phyloP scores from a whole-genome alignment of 2,329 filamentous ascomycete species.

The Xylaria sp. region DNA sequence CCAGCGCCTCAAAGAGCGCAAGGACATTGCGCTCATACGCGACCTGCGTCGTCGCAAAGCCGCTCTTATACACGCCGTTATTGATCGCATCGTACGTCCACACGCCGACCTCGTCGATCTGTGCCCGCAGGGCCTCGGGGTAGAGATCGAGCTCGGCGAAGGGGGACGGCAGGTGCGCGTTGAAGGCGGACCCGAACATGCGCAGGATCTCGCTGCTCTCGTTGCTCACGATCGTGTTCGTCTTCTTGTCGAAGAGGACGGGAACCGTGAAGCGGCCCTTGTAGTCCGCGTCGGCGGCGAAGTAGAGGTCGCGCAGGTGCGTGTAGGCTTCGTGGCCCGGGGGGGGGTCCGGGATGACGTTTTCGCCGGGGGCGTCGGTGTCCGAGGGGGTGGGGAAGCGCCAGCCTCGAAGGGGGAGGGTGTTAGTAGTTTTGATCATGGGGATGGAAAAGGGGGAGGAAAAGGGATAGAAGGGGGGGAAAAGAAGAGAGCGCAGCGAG shows the following conservation, averaged over 20 bases:
- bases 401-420: slow-evolving; percentile 55
- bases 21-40: slow-evolving; percentile 73
- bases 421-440: slow-evolving; percentile 10
- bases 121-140: slow-evolving; percentile 54
- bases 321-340: slow-evolving; percentile 64
- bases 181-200: slow-evolving; percentile 80
- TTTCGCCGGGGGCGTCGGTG: slow-evolving; percentile 49
- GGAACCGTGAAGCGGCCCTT: slow-evolving; percentile 81
- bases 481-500: too few relatives aligned
- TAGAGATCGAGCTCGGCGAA: slow-evolving; percentile 61
- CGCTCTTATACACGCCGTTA: slow-evolving; percentile 68
- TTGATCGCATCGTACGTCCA: slow-evolving; percentile 77
- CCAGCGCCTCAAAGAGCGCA: slow-evolving; percentile 69
- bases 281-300: slow-evolving; percentile 66
- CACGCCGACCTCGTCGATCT: slow-evolving; percentile 71
- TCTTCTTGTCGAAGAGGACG: slow-evolving; percentile 74
- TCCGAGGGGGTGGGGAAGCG: slow-evolving; percentile 67
- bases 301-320: slow-evolving; percentile 75
- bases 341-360: slow-evolving; percentile 62
- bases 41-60: slow-evolving; percentile 77
- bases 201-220: slow-evolving; percentile 90
- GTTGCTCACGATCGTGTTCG: slow-evolving; percentile 76
- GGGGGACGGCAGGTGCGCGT: slow-evolving; percentile 59
- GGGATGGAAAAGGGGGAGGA: not conserved
- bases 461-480: not conserved